Evolutionary conservation across 305 asterid genomes (phyloP).

Genomic region (Plantago lanceolata): DNA sequence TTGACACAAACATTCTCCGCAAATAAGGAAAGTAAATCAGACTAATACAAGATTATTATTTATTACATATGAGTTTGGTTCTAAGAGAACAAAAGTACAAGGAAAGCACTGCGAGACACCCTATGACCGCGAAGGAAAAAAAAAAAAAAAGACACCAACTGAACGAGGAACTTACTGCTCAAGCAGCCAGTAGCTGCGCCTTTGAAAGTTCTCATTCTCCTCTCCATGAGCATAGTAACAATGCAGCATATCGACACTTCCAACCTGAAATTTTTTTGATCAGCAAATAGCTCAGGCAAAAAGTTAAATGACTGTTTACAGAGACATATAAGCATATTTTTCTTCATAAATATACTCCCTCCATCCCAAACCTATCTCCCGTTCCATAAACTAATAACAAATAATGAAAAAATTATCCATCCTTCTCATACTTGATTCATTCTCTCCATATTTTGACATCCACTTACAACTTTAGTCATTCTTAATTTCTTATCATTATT

Average conservation of each 20-base stretch:
- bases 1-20: background rate
- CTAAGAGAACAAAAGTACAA: background rate
- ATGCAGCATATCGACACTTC: slow-evolving; percentile 89
- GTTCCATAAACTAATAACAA: too few relatives aligned
- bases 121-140: background rate
- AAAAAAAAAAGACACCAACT: background rate
- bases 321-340: background rate
- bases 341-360: too few relatives aligned
- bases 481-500: too few relatives aligned
- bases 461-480: too few relatives aligned
- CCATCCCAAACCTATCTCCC: too few relatives aligned
- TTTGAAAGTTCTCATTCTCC: slow-evolving; percentile 81
- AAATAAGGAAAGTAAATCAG: background rate
- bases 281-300: slow-evolving; percentile 20
- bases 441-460: too few relatives aligned
- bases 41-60: background rate
- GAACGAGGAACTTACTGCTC: slow-evolving; percentile 59
- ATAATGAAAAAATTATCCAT: too few relatives aligned
- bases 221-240: slow-evolving; percentile 99
- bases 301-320: background rate
- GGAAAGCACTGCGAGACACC: background rate
- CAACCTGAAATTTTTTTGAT: slow-evolving; percentile 56
- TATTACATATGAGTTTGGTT: background rate
- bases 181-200: slow-evolving; percentile 99
- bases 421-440: too few relatives aligned